A percentile compares a stretch with the other conserved stretches of the same genome.
Evolutionary conservation across 441 rosid species (phyloP).

Genomic region (Populus hybrid): DNA sequence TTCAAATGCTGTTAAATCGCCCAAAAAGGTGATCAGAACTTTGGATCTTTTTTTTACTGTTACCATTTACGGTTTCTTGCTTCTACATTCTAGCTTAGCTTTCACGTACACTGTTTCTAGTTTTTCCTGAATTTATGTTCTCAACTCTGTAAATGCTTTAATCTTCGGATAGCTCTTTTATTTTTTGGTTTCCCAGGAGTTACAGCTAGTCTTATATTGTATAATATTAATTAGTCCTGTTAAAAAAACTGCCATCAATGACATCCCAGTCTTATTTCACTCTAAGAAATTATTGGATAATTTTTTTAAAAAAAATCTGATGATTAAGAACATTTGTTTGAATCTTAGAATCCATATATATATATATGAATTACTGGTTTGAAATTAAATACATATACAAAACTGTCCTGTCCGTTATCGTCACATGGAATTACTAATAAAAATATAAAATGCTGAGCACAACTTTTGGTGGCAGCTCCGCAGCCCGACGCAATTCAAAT

Average conservation of each 20-base stretch:
- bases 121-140: background rate
- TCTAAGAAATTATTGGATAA: too few species aligned
- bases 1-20: background rate
- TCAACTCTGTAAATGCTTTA: background rate
- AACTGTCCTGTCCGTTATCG: constrained; percentile 17
- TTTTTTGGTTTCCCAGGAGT: too few species aligned
- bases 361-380: background rate
- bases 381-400: background rate
- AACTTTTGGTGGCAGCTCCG: constrained; percentile 21
- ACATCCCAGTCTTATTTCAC: too few species aligned
- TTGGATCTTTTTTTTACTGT: background rate
- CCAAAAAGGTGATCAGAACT: background rate
- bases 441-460: constrained; percentile 18
- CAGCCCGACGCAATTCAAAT: constrained; percentile 16
- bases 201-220: too few species aligned
- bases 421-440: constrained; percentile 2
- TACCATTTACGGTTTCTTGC: background rate
- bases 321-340: too few species aligned
- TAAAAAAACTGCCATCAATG: too few species aligned
- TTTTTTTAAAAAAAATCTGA: too few species aligned
- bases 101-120: background rate
- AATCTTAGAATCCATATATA: too few species aligned
- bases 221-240: too few species aligned
- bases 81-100: background rate
- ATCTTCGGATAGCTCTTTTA: too few species aligned